Base-by-base conservation (phyloP, 129 eudicot genomes). In the Escallonia rubra region DNA sequence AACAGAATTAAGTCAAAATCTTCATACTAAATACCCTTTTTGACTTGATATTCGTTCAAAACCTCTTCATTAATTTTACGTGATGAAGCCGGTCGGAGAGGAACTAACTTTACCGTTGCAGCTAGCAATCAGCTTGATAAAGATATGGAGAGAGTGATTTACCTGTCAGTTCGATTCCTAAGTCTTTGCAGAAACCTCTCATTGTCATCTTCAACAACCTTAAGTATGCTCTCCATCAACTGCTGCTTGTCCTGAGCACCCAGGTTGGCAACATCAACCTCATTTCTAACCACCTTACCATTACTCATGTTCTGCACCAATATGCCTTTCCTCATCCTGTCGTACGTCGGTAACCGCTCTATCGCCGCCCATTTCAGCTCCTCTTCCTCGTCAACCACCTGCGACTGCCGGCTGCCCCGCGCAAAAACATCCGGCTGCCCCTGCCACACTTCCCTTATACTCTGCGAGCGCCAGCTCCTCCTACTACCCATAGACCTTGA, bases 391-490 rank as follows among this genome's bases (percentile, higher is more conserved):
- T 70, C 74, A 59, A 2, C 66, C 81, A 9, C 67, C 72, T 65
- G 58, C 59, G 68, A 44, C 65, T 10, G 52, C 34, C 34, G 34
- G 34, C 34, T 61, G 59, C 59, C 61, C 74, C 74, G 43, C 43
- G 46, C 14, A 59, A 75, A 75, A 58, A 75, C 80, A 44, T 75
- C 80, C 69, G 64, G 50, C 59, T 13, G 80, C 58, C 57, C 74
- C 52, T 68, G 74, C 74, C 74, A 68, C 69, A 68, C 74, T 4
- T 75, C 80, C 45, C 69, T 52, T 52, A 75, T 68, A 48, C 80
- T 75, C 43, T 52, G 41, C 7, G 74, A 44, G 40, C 69, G 34
- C 74, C 80, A 60, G 51, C 51, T 70, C 57, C 55, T 52, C 15
- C 61, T 7, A n/a, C 72, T 66, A n/a, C 79, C 61, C 64, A 53